These are phyloP conservation scores for Hypoxylon rickii DNA, from an alignment of 495 filamentous ascomycete genomes.

Conservation along the genomic window DNA sequence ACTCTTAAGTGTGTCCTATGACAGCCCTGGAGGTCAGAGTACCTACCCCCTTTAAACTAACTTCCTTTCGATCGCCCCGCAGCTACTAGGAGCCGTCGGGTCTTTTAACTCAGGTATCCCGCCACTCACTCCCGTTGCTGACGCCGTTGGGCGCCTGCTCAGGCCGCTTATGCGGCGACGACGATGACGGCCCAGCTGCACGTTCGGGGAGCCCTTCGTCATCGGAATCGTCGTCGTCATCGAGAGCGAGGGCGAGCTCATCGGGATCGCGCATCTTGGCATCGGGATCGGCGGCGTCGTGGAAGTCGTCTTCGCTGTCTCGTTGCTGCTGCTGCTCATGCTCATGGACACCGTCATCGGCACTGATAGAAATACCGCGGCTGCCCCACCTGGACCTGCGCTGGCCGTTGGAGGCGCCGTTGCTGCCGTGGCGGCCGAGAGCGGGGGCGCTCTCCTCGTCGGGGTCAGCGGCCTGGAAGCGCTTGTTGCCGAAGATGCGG, in stretches of 20 bases:
- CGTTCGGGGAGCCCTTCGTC: constrained; percentile 28
- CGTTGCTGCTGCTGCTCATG: constrained; percentile 45
- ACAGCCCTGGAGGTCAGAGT: too few relatives aligned
- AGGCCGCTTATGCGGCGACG: constrained; percentile 7
- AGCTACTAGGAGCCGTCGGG: too few relatives aligned
- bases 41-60: neutral
- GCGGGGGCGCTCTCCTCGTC: constrained; percentile 56
- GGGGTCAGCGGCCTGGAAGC: constrained; percentile 38
- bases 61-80: neutral
- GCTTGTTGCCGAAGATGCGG: constrained; percentile 56
- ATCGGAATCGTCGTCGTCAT: constrained; percentile 55
- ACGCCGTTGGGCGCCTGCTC: constrained; percentile 37
- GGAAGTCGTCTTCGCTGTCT: constrained; percentile 39
- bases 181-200: constrained; percentile 14
- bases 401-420: constrained; percentile 26
- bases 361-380: constrained; percentile 77
- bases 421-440: constrained; percentile 39
- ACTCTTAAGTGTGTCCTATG: too few relatives aligned
- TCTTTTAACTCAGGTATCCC: constrained; percentile 46
- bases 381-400: constrained; percentile 68
- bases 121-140: constrained; percentile 48
- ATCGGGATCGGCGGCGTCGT: constrained; percentile 52
- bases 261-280: constrained; percentile 63
- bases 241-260: constrained; percentile 55
- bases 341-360: constrained; percentile 73